phyloP scores from a whole-genome alignment of 345 rosid species.

The Arabidopsis arenosa region DNA sequence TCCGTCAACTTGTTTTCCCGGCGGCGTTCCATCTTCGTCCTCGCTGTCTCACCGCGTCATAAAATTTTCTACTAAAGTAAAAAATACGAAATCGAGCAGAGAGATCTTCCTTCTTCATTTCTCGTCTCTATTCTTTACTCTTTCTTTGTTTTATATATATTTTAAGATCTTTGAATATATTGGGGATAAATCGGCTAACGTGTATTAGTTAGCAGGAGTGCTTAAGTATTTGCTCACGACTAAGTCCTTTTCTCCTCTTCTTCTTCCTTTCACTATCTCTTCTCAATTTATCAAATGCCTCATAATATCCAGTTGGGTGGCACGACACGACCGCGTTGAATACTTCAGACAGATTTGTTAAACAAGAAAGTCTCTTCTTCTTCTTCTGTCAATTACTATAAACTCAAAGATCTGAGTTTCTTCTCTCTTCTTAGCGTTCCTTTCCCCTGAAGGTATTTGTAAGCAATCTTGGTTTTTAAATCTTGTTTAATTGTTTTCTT shows the following conservation, averaged over 20 bases:
- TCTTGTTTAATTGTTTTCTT: background rate
- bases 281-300: constrained; percentile 35
- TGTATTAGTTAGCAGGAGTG: constrained; percentile 51
- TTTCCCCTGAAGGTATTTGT: constrained; percentile 40
- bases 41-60: constrained; percentile 29
- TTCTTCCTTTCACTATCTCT: constrained; percentile 33
- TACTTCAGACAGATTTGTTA: constrained; percentile 41
- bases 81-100: constrained; percentile 1
- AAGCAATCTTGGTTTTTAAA: background rate
- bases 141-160: background rate
- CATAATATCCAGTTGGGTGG: constrained; percentile 38
- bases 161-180: constrained; percentile 27
- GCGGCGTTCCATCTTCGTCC: constrained; percentile 23
- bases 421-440: constrained; percentile 19
- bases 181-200: constrained; percentile 30
- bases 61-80: background rate
- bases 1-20: constrained; percentile 34
- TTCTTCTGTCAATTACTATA: background rate
- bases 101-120: constrained; percentile 21
- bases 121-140: background rate
- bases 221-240: constrained; percentile 54
- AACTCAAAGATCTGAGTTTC: constrained; percentile 42
- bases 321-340: constrained; percentile 47
- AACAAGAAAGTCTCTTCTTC: constrained; percentile 9
- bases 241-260: constrained; percentile 43